Evolutionary conservation across 768 basidiomycete species (phyloP), one percentile per base, ranked within the genome.

Genomic region (Kondoa malvinella): DNA sequence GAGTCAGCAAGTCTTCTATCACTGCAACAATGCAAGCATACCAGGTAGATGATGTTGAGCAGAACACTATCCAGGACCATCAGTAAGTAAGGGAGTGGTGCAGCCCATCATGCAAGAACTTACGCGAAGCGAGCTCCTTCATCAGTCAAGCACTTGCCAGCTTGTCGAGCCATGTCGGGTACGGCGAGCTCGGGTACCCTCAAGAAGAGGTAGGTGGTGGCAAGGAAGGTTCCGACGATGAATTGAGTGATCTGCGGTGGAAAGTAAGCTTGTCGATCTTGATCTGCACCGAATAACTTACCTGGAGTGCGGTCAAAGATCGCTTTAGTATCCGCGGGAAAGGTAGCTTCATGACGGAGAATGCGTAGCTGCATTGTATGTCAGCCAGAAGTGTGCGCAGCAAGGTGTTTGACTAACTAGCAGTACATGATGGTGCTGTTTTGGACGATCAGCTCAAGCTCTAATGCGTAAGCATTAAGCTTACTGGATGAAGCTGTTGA

Each of bases 291-390:
- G 74, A 72, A 59, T 73, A 73, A 16, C 71, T 71, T 67, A 75
- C 74, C 33, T 75, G 74, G 27, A 74, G 57, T 34, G 71, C 65
- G 2, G 71, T 70, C 1, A 71, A 57, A 50, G 70, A 59, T 21
- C 56, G 67, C 67, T 75, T 75, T 68, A 75, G 60, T 67, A 73
- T 58, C n/a, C 64, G 67, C 4, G 75, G 75, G 65, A 75, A 71
- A 12, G 71, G 72, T 8, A 75, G 61, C 56, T 65, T 66, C 17
- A 75, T 29, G 1, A 72, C 65, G n/a, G 73, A 69, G 66, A 71
- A 34, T 59, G 74, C 71, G 70, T 75, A 75, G 70, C 73, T 73
- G 71, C 67, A 68, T 69, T 72, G 72, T 70, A 67, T 26, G 60
- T 56, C 21, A 32, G 61, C 17, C 27, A 31, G 27, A 3, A 67